Base-by-base conservation (phyloP, 2,329 filamentous ascomycete genomes). In the Trichoderma polysporum region DNA sequence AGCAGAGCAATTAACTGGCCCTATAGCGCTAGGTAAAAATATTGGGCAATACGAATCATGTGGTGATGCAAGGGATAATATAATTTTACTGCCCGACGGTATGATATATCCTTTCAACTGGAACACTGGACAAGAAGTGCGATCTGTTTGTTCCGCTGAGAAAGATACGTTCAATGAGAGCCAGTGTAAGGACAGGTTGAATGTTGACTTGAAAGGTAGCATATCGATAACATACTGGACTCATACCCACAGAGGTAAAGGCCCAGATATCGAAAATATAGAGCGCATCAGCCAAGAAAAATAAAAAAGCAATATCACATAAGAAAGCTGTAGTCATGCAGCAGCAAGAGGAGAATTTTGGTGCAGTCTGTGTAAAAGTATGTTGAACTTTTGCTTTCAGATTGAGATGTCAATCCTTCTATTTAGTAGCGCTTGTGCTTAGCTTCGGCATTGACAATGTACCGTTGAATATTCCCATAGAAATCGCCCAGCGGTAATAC, bases 251-350 rank as follows among this genome's bases (percentile, higher is more conserved):
- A 65, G 61, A 41, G 61, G 61, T 50, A 57, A 65, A 33, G 52
- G 50, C 15, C 15, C 61, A 49, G 52, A 65, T 25, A 10, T 17
- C 17, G 52, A 65, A 49, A 65, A 65, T 33, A 68, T 68, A 37
- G 64, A 52, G 19, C 65, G 64, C 39, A 84, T 73, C 68, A 84
- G 79, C 12, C 56, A 47, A 33, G 56, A 39, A 2, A 7, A 10
- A 33, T 35, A 37, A 54, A n/a, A 19, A 4, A 41, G 4, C n/a
- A 19, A 41, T 1, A 3, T 2, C 6, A 41, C 17, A 8, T 8
- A 17, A 41, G 17, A 41, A 5, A 41, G n/a, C n/a, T n/a, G n/a
- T n/a, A n/a, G n/a, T n/a, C n/a, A n/a, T n/a, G n/a, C n/a, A n/a
- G n/a, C n/a, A n/a, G n/a, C n/a, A n/a, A n/a, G n/a, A n/a, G n/a